These are phyloP conservation scores for Grosmannia serpens DNA, from an alignment of 2,329 filamentous ascomycete genomes.

Conservation along the genomic window DNA sequence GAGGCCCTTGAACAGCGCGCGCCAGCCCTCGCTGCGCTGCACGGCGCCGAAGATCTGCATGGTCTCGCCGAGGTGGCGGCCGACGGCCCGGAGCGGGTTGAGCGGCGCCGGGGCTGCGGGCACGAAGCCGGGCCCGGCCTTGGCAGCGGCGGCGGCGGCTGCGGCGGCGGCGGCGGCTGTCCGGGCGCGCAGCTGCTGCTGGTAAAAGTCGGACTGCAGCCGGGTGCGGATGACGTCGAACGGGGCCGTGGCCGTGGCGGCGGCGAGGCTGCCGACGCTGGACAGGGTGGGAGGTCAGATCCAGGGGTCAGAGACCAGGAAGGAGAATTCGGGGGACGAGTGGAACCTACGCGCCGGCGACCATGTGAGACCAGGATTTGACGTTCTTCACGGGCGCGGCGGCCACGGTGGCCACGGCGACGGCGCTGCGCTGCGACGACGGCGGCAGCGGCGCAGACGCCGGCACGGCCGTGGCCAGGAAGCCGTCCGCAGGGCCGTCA, in stretches of 20 bases:
- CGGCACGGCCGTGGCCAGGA: background rate
- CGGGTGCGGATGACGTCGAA: conserved; percentile 91
- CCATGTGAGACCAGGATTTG: conserved; percentile 84
- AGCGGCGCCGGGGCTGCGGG: background rate
- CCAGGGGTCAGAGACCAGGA: background rate
- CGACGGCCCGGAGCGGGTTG: conserved; percentile 51
- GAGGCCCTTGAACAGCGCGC: conserved; percentile 85
- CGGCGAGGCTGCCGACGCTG: conserved; percentile 81
- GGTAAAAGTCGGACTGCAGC: conserved; percentile 90
- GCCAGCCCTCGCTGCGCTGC: conserved; percentile 68
- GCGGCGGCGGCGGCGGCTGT: conserved; percentile 27
- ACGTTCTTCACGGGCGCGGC: conserved; percentile 24
- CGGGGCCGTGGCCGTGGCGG: conserved; percentile 83
- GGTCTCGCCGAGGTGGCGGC: conserved; percentile 73
- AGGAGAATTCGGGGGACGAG: background rate
- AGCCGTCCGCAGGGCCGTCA: conserved; percentile 5
- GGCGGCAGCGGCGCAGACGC: no score
- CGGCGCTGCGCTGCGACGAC: background rate
- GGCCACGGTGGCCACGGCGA: no score
- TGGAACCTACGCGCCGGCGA: conserved; percentile 69
- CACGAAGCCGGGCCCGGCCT: conserved; percentile 39
- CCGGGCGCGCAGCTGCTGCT: conserved; percentile 62
- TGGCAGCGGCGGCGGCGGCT: background rate
- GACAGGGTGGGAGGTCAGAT: background rate
- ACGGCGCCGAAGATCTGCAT: conserved; percentile 76